Base-by-base conservation (phyloP, 2,329 filamentous ascomycete species). In the Fusarium musae region DNA sequence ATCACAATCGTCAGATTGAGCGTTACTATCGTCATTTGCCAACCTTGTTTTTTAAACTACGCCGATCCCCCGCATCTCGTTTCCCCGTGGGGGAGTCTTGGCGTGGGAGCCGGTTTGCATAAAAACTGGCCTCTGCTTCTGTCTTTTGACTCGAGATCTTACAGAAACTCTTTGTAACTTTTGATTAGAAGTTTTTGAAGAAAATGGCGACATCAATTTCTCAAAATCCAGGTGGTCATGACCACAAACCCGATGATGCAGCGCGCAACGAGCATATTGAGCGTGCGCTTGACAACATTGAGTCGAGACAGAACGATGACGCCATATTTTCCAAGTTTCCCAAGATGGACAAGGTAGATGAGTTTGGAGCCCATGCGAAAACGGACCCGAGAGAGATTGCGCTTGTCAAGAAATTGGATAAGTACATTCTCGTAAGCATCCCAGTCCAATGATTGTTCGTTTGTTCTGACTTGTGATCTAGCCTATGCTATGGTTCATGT, bases 401-500 rank as follows among this genome's bases (percentile, higher is more conserved):
- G 1, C 52, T 75, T 1, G 73, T 75, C 4, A 75, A 66, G 61
- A 75, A 74, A 21, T 32, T 75, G 5, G 73, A 75, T 16, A 66
- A 49, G 28, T 75, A 71, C 2, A 74, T 75, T 4, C 60, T 75
- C 3, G 73, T 75, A 26, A 23, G 40, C 40, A 42, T 10, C 15
- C 40, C 9, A 10, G 10, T 42, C 21, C 6, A 42, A 10, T 10
- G 13, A n/a, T 16, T 10, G 4, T 16, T 46, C 13, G 4, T 28
- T 21, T 11, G 4, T 1, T 56, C 16, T 53, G 34, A 59, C 26
- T 9, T 8, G 17, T 9, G 1, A 12, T 36, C 0, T 2, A 80
- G 74, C 79, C 80, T 0, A 81, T 81, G 59, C 32, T 82, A 5
- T 82, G 80, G 72, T 70, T 80, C 13, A 83, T 85, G 78, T 85